Conservation (phyloP, 768 basidiomycete species). For the Leccinum uliginosum region DNA sequence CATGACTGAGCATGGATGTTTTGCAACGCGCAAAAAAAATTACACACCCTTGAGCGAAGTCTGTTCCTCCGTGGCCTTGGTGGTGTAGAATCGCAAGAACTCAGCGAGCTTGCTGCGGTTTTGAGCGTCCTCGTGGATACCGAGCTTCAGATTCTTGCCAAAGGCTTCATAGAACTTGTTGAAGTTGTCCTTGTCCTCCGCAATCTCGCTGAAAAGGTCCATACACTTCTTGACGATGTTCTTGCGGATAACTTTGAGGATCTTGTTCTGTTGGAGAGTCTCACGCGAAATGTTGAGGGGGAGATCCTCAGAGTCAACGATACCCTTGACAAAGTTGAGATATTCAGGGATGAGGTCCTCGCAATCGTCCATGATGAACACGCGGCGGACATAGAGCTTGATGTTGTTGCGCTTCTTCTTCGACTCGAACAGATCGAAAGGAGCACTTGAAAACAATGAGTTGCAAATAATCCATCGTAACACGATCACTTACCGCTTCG, state of each 20-base stretch:
- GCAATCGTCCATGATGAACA: slow-evolving; percentile 99
- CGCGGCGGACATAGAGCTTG: slow-evolving; percentile 99
- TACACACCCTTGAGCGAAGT: slow-evolving; percentile 86
- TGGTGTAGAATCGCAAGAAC: slow-evolving; percentile 97
- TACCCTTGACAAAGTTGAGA: slow-evolving; percentile 99
- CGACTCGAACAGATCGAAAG: slow-evolving; percentile 99
- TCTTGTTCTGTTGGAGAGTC: slow-evolving; percentile 99
- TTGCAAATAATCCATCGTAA: background rate
- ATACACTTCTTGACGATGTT: slow-evolving; percentile 98
- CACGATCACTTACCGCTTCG: slow-evolving; percentile 70
- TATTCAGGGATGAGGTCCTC: slow-evolving; percentile 99
- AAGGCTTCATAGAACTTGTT: slow-evolving; percentile 96
- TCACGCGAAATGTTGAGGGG: slow-evolving; percentile 99
- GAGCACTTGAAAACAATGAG: slow-evolving; percentile 55
- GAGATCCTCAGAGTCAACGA: slow-evolving; percentile 99
- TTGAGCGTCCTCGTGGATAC: slow-evolving; percentile 98
- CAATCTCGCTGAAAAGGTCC: slow-evolving; percentile 92
- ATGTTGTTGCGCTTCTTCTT: slow-evolving; percentile 99
- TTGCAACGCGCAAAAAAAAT: background rate
- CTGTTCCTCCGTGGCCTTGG: slow-evolving; percentile 86
- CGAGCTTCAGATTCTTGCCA: slow-evolving; percentile 99
- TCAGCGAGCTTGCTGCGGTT: slow-evolving; percentile 99
- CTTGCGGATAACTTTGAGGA: slow-evolving; percentile 99
- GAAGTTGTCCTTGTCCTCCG: slow-evolving; percentile 99
- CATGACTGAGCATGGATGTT: background rate